Conservation (phyloP, 257 asterid genomes). For the Solanum lignicaule region DNA sequence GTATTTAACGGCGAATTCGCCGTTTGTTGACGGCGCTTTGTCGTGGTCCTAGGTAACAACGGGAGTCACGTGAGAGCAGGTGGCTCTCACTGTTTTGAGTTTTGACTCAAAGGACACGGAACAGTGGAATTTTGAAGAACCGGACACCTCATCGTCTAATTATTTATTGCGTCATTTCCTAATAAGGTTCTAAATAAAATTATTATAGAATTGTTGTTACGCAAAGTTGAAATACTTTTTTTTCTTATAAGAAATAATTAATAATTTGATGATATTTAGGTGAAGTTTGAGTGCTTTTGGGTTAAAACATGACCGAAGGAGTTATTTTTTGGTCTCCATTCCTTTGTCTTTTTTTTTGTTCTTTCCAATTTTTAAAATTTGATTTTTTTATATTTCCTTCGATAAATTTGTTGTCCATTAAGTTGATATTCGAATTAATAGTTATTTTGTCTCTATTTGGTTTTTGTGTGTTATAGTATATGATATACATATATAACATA, state of each 20-base stretch:
- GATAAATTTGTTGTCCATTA: not conserved
- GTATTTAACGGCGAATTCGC: not conserved
- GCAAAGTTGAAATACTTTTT: too few relatives aligned
- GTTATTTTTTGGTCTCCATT: not conserved
- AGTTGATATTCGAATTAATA: not conserved
- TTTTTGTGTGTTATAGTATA: too few relatives aligned
- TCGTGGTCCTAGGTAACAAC: constrained; percentile 15
- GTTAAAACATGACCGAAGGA: not conserved
- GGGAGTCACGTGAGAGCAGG: not conserved
- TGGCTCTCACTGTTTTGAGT: not conserved
- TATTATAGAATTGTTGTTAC: too few relatives aligned
- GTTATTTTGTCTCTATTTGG: not conserved
- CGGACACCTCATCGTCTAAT: not conserved
- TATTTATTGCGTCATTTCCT: not conserved
- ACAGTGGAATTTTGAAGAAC: not conserved
- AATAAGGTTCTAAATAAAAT: not conserved
- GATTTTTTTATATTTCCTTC: not conserved
- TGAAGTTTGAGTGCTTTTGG: not conserved
- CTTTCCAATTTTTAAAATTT: not conserved
- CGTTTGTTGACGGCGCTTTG: constrained; percentile 8
- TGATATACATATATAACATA: too few relatives aligned
- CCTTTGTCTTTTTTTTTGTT: accelerated
- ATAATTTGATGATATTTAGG: not conserved
- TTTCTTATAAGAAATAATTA: too few relatives aligned
- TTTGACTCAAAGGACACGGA: not conserved